Evolutionary conservation across 2,329 filamentous ascomycete species (phyloP).

Genomic region (Venturia oleaginea): DNA sequence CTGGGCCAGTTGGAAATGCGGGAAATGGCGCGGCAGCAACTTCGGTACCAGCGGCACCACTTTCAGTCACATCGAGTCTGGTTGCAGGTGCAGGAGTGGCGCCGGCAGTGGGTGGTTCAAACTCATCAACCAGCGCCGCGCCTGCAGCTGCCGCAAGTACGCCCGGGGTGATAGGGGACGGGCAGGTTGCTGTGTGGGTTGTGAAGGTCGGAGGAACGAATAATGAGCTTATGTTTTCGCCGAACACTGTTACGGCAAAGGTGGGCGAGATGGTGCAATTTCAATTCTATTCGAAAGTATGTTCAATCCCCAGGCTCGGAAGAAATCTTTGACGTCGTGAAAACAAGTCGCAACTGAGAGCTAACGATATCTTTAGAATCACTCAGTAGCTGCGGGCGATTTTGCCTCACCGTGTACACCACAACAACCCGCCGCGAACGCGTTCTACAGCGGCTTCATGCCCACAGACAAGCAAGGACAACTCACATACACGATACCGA

Average conservation of each 20-base stretch:
- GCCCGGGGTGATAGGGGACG: background rate
- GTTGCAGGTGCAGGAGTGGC: background rate
- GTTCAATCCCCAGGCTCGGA: background rate
- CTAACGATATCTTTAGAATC: slow-evolving; percentile 41
- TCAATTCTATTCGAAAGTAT: slow-evolving; percentile 41
- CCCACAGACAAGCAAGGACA: slow-evolving; percentile 34
- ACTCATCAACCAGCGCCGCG: background rate
- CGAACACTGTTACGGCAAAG: slow-evolving; percentile 55
- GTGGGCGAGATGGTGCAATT: slow-evolving; percentile 49
- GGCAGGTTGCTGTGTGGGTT: slow-evolving; percentile 10
- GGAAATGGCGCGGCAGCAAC: slow-evolving; percentile 5
- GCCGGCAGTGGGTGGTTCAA: background rate
- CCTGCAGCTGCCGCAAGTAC: background rate
- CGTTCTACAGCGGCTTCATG: slow-evolving; percentile 57
- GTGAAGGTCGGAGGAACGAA: slow-evolving; percentile 13
- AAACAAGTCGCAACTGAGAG: background rate
- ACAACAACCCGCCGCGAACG: slow-evolving; percentile 38
- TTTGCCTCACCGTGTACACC: slow-evolving; percentile 64
- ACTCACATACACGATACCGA: slow-evolving; percentile 61
- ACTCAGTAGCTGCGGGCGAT: slow-evolving; percentile 69
- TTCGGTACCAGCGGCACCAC: background rate
- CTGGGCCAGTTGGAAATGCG: background rate
- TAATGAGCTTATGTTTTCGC: slow-evolving; percentile 48
- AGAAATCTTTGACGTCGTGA: background rate
- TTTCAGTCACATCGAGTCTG: background rate